Evolutionary conservation across 2,329 filamentous ascomycete species (phyloP).

Genomic region (Lasiodiplodia sp.): DNA sequence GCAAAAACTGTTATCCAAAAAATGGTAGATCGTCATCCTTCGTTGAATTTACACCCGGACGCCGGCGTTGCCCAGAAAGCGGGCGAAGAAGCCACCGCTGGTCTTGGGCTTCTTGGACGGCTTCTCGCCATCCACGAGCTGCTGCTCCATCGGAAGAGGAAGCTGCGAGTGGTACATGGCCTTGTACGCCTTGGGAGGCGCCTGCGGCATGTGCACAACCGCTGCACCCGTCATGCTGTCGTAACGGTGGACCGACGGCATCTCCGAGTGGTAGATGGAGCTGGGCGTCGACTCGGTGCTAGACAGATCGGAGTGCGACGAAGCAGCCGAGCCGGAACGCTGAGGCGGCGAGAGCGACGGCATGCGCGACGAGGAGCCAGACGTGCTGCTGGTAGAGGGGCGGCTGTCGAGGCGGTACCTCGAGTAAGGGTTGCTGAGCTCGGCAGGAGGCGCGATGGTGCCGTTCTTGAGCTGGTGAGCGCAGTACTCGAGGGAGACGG

Average conservation of each 20-base stretch:
- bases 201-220: conserved; percentile 52
- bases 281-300: conserved; percentile 41
- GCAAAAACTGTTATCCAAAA: conserved; percentile 1
- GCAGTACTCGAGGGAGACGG: conserved; percentile 39
- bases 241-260: conserved; percentile 46
- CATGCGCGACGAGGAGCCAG: conserved; percentile 52
- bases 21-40: neutral
- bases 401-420: conserved; percentile 43
- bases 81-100: conserved; percentile 30
- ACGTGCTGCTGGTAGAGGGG: conserved; percentile 41
- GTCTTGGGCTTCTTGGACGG: conserved; percentile 50
- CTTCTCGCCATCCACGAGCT: conserved; percentile 44
- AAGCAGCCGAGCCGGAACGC: conserved; percentile 41
- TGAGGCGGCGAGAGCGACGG: conserved; percentile 58
- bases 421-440: conserved; percentile 44
- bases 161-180: conserved; percentile 13
- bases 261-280: conserved; percentile 43
- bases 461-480: conserved; percentile 50
- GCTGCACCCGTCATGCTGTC: conserved; percentile 51
- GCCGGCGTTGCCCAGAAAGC: conserved; percentile 29
- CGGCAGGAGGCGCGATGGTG: conserved; percentile 41
- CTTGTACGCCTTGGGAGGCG: conserved; percentile 38
- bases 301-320: conserved; percentile 36
- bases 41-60: neutral
- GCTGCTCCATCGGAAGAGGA: conserved; percentile 36